These are phyloP conservation scores for Lepiota brunneoincarnata DNA, from an alignment of 768 basidiomycete species.

Conservation along the genomic window DNA sequence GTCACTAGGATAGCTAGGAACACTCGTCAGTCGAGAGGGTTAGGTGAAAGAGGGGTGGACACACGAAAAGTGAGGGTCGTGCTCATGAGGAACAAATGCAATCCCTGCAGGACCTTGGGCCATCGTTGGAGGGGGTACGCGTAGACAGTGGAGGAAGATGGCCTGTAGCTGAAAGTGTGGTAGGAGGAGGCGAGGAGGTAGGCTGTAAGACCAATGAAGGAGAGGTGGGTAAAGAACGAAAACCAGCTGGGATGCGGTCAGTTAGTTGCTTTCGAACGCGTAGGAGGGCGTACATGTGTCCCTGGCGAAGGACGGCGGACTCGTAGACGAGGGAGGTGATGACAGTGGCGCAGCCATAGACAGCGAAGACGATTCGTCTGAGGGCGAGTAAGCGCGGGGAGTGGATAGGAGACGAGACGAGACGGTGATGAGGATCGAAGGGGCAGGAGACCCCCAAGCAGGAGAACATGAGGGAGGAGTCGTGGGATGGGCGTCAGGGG, in stretches of 20 bases:
- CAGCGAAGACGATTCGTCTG: neutral
- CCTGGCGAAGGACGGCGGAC: constrained; percentile 8
- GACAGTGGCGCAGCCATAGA: constrained; percentile 4
- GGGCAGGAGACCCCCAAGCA: neutral
- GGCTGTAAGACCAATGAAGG: constrained; percentile 58
- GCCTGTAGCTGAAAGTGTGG: constrained; percentile 37
- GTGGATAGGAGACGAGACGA: constrained; percentile 4
- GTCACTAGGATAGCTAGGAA: constrained; percentile 61
- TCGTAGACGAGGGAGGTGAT: constrained; percentile 9
- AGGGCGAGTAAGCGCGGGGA: neutral
- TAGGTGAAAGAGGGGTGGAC: constrained; percentile 21
- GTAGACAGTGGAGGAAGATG: constrained; percentile 22
- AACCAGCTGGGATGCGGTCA: constrained; percentile 42
- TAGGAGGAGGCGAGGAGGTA: constrained; percentile 61
- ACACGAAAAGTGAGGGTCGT: constrained; percentile 57
- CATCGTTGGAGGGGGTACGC: constrained; percentile 57
- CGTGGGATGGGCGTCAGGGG: neutral
- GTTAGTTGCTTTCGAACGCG: neutral
- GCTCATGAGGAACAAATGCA: constrained; percentile 52
- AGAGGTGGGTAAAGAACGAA: constrained; percentile 64
- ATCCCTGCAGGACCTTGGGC: constrained; percentile 50
- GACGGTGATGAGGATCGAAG: neutral
- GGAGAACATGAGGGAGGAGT: constrained; percentile 5
- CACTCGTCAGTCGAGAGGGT: neutral
- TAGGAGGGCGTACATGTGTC: neutral